Evolutionary conservation across 2,329 filamentous ascomycete species (phyloP).

Genomic region (Zymoseptoria tritici): DNA sequence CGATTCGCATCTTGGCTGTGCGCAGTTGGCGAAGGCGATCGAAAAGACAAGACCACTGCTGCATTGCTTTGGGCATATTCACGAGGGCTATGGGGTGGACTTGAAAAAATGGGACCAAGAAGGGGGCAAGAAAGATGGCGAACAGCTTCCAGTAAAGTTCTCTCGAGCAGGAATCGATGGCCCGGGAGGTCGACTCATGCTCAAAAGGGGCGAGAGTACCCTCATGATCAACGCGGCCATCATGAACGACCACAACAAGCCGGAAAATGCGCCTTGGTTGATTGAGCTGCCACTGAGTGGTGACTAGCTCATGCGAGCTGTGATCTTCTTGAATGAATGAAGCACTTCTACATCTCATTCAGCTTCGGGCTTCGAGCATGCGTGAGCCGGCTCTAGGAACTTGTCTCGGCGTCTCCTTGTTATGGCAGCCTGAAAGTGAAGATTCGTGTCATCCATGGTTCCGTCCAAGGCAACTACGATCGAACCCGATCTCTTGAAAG

Average conservation of each 20-base stretch:
- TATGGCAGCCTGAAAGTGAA: not conserved
- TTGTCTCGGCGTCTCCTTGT: not conserved
- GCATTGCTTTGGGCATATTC: slow-evolving; percentile 55
- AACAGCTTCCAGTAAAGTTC: not conserved
- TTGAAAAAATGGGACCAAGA: slow-evolving; percentile 46
- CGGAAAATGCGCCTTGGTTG: slow-evolving; percentile 48
- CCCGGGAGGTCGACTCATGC: not conserved
- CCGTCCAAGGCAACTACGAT: not conserved
- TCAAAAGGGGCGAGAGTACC: slow-evolving; percentile 43
- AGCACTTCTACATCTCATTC: not conserved
- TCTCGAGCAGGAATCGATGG: not conserved
- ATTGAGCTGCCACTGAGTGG: slow-evolving; percentile 37
- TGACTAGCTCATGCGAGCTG: not conserved
- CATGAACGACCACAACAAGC: slow-evolving; percentile 41
- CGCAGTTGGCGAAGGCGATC: slow-evolving; percentile 41
- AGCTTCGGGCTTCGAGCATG: not conserved
- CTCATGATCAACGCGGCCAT: slow-evolving; percentile 54
- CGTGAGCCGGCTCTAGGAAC: not conserved
- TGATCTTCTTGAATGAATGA: not conserved
- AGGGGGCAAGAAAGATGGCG: slow-evolving; percentile 9
- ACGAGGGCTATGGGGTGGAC: slow-evolving; percentile 52
- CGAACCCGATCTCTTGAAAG: not conserved
- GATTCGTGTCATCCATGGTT: not conserved
- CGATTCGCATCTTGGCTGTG: slow-evolving; percentile 34
- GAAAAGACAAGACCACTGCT: slow-evolving; percentile 38